Conservation (phyloP, 1,284 basidiomycete species). For the Coniophora puteana region DNA sequence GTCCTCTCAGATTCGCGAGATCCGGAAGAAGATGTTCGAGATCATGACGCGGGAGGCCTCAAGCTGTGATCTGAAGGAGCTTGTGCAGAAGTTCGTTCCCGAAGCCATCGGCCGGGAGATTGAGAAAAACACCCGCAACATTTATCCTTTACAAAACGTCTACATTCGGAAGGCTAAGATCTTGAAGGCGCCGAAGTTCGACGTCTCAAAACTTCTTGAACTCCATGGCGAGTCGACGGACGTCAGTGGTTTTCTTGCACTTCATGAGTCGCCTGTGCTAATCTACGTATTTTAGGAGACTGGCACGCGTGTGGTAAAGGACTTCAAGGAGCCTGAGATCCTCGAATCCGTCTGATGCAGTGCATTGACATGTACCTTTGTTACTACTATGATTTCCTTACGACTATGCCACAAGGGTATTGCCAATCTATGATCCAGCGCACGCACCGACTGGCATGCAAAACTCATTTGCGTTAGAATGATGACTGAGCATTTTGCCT, state of each 20-base stretch:
- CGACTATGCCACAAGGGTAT: conserved; percentile 38
- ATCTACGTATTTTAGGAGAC: conserved; percentile 60
- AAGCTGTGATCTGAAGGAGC: conserved; percentile 95
- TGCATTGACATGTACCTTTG: conserved; percentile 31
- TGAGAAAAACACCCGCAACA: conserved; percentile 95
- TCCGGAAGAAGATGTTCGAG: conserved; percentile 99
- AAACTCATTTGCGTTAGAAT: not conserved
- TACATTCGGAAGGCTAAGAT: conserved; percentile 98
- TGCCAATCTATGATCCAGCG: conserved; percentile 37
- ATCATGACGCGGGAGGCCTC: conserved; percentile 97
- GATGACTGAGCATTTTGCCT: too few relatives aligned
- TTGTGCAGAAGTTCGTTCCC: conserved; percentile 98
- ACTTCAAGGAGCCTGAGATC: conserved; percentile 92
- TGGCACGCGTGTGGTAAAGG: conserved; percentile 82
- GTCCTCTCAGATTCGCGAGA: conserved; percentile 93
- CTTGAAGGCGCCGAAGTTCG: conserved; percentile 96
- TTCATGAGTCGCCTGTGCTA: conserved; percentile 10
- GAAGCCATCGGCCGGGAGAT: conserved; percentile 99
- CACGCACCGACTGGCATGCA: too few relatives aligned
- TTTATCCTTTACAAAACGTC: conserved; percentile 98
- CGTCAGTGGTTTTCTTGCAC: conserved; percentile 45
- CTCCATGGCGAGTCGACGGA: conserved; percentile 93
- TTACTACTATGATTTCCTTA: conserved; percentile 36
- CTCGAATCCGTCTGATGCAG: conserved; percentile 73
- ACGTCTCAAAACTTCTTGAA: conserved; percentile 92